Evolutionary conservation across 1,284 basidiomycete genomes (phyloP), one percentile per base, ranked within the genome.

Genomic region (Pseudozyma pruni): DNA sequence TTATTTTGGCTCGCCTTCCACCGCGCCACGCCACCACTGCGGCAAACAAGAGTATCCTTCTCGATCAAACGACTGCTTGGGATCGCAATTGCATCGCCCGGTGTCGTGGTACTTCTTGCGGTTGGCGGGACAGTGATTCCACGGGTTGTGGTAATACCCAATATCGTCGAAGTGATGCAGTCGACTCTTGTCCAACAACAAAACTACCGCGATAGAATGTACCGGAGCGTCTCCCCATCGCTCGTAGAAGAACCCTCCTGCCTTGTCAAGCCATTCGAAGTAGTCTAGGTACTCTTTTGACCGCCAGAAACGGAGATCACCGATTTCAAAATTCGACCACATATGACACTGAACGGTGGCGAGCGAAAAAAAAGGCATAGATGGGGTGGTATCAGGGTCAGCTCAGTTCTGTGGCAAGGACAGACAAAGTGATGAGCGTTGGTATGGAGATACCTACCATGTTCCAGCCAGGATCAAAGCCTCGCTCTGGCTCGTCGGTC

Each of bases 191-290:
- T 81, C 78, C 9, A 79, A 46, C 56, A 81, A 53, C 29, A 81
- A 32, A 9, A 48, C 35, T 0, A 74, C 80, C 0, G 82, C 83
- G 47, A 84, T 76, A n/a, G 77, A 78, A 37, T 83, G 81, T 14
- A 84, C 81, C 9, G 83, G 92, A 13, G 93, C 92, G 78, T 94
- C 92, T 50, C 92, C 92, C 91, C 91, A 91, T 52, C 90, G 86
- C 87, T 78, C 80, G 66, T 81, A 81, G 41, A 79, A 81, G 71
- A 81, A 81, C n/a, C 92, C 92, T 17, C 93, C 93, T 44, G 87
- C 87, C 11, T 85, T 83, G 66, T 94, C 93, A n/a, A 94, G 85
- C 77, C 87, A 86, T 17, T 90, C 86, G 74, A 94, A 94, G 84
- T 90, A 94, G 47, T 88, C 86, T 67, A 84, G 85, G 81, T 94